Conservation (phyloP, 2,329 filamentous ascomycete genomes). For the Lojkania enalia region DNA sequence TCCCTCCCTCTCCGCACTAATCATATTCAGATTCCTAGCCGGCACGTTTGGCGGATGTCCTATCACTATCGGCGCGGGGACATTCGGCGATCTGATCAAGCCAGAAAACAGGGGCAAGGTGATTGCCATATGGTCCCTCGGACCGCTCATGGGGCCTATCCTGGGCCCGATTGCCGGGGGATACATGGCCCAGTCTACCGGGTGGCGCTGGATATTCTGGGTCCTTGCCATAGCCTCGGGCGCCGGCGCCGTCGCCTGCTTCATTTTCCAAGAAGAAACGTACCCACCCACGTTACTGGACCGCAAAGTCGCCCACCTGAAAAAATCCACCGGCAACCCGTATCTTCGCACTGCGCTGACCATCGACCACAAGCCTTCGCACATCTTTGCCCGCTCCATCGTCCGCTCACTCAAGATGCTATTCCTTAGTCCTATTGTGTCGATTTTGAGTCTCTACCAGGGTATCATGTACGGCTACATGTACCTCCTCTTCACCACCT, state of each 20-base stretch:
- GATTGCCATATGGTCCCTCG: conserved; percentile 22
- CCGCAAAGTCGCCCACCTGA: conserved; percentile 11
- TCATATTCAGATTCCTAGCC: conserved; percentile 30
- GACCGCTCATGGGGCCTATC: conserved; percentile 18
- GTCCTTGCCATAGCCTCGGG: conserved; percentile 10
- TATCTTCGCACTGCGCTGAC: conserved; percentile 11
- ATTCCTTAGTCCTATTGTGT: conserved; percentile 47
- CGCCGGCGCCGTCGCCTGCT: conserved; percentile 1
- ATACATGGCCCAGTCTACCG: conserved; percentile 14
- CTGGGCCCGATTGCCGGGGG: conserved; percentile 19
- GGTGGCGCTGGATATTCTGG: conserved; percentile 26
- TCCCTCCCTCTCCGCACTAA: conserved; percentile 21
- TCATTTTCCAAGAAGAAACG: conserved; percentile 62
- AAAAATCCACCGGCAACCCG: conserved; percentile 16
- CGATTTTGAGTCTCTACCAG: conserved; percentile 15
- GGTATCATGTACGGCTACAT: conserved; percentile 42
- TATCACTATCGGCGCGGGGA: conserved; percentile 24
- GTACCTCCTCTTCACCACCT: conserved; percentile 35
- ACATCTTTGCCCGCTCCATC: conserved; percentile 31
- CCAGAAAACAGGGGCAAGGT: conserved; percentile 21
- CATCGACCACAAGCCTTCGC: conserved; percentile 7
- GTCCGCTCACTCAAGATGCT: conserved; percentile 58
- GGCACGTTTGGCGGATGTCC: conserved; percentile 23
- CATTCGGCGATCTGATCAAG: conserved; percentile 25
- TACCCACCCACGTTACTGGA: conserved; percentile 72